phyloP scores from a whole-genome alignment of 2,329 filamentous ascomycete genomes.

The Elsinoe necatrix region DNA sequence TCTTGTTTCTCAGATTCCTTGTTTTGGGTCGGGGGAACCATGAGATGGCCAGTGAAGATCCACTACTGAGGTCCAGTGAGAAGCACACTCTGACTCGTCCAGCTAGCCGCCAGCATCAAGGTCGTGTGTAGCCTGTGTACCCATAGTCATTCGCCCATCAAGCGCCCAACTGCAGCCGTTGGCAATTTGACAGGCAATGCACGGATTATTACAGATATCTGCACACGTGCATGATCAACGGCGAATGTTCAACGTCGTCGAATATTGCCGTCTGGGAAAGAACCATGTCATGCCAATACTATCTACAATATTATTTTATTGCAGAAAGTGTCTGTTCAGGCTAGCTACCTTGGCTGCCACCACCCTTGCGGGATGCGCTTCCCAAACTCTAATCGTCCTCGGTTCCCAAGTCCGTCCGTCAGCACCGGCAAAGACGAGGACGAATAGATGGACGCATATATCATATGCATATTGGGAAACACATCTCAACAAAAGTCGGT shows the following conservation, averaged over 20 bases:
- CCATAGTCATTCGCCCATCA: background rate
- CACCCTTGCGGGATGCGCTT: background rate
- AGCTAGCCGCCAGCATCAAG: background rate
- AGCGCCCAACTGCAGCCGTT: constrained; percentile 2
- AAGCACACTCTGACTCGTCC: too few relatives aligned
- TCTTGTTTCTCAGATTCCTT: too few relatives aligned
- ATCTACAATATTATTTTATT: too few relatives aligned
- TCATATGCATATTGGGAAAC: background rate
- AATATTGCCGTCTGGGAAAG: constrained; percentile 1
- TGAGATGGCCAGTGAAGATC: too few relatives aligned
- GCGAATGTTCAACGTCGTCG: constrained; percentile 6
- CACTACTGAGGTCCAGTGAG: too few relatives aligned
- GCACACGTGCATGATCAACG: constrained; percentile 8
- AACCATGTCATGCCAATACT: background rate
- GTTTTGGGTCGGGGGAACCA: background rate
- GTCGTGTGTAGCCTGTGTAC: background rate
- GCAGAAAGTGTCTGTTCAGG: too few relatives aligned
- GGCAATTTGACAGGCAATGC: constrained; percentile 9
- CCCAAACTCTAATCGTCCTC: background rate
- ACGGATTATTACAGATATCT: constrained; percentile 8
- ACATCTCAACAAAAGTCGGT: background rate
- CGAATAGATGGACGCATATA: background rate
- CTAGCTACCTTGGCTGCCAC: too few relatives aligned
- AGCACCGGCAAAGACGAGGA: background rate
- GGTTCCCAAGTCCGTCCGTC: background rate